phyloP scores from a whole-genome alignment of 225 moss, liverwort and hornwort species.

The Marchantia paleacea region DNA sequence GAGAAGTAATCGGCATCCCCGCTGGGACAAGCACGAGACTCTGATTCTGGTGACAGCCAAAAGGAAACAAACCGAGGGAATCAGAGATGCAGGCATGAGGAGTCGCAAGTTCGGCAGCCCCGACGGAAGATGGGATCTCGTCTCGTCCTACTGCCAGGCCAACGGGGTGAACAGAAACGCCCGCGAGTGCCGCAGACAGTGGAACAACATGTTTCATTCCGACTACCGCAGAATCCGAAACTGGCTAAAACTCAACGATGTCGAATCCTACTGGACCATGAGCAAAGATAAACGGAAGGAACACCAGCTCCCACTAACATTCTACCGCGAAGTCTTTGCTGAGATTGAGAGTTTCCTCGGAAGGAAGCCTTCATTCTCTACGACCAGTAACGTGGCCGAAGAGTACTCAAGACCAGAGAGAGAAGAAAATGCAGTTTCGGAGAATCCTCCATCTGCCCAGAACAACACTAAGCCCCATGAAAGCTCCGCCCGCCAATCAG shows the following conservation, averaged over 20 bases:
- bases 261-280: conserved; percentile 2
- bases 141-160: background rate
- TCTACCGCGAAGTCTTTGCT: conserved; percentile 13
- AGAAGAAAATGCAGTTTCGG: background rate
- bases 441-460: background rate
- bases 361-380: background rate
- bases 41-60: conserved; percentile 5
- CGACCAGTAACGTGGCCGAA: background rate
- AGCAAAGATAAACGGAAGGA: conserved; percentile 15
- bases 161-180: background rate
- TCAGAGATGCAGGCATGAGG: conserved; percentile 2
- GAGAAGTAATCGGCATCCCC: conserved; percentile 4
- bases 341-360: conserved; percentile 15
- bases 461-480: background rate
- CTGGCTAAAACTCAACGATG: background rate
- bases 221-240: background rate
- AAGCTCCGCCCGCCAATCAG: background rate
- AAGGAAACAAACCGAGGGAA: background rate
- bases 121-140: background rate
- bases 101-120: conserved; percentile 14
- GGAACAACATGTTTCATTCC: conserved; percentile 1
- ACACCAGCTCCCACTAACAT: conserved; percentile 6
- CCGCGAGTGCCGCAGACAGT: background rate
- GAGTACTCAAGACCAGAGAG: background rate
- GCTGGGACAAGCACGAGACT: conserved; percentile 14